Evolutionary conservation across 805 yeast species (phyloP).

Genomic region (Starmera dryadoides): DNA sequence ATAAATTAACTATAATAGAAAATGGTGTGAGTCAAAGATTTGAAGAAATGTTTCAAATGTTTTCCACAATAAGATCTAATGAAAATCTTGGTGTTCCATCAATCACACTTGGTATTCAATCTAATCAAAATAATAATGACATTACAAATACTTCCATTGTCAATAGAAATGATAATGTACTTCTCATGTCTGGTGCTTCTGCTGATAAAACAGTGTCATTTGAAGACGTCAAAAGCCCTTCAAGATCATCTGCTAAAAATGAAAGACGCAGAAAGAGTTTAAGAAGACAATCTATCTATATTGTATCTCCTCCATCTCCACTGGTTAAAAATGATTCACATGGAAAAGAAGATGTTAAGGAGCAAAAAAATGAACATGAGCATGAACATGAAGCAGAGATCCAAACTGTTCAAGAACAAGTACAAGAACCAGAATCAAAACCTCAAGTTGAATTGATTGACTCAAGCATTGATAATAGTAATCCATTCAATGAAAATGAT

Average conservation of each 20-base stretch:
- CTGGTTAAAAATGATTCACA: not conserved
- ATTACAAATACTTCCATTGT: slow-evolving; percentile 5
- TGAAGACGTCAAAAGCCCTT: slow-evolving; percentile 17
- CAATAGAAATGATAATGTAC: slow-evolving; percentile 1
- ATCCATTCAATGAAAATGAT: slow-evolving; percentile 5
- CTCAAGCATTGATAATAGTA: not conserved
- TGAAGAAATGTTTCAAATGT: slow-evolving; percentile 36
- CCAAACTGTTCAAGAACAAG: not conserved
- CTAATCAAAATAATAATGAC: slow-evolving; percentile 1
- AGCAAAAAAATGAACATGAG: not conserved
- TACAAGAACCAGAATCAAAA: not conserved
- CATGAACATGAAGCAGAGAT: no score
- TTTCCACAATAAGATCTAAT: slow-evolving; percentile 30
- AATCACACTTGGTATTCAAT: not conserved
- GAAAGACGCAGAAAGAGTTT: slow-evolving; percentile 30
- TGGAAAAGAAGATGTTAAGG: not conserved
- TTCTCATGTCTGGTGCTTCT: slow-evolving; percentile 1
- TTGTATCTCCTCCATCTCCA: slow-evolving; percentile 20
- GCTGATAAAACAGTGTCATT: slow-evolving; percentile 19
- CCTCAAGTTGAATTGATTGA: not conserved
- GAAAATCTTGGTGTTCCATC: slow-evolving; percentile 29
- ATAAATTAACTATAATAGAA: slow-evolving; percentile 33
- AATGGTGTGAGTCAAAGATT: slow-evolving; percentile 31
- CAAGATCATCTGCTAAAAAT: slow-evolving; percentile 8
- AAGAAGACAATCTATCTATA: slow-evolving; percentile 33